These are phyloP conservation scores for Rubus parviflorus DNA, from an alignment of 306 rosid genomes.

Conservation along the genomic window DNA sequence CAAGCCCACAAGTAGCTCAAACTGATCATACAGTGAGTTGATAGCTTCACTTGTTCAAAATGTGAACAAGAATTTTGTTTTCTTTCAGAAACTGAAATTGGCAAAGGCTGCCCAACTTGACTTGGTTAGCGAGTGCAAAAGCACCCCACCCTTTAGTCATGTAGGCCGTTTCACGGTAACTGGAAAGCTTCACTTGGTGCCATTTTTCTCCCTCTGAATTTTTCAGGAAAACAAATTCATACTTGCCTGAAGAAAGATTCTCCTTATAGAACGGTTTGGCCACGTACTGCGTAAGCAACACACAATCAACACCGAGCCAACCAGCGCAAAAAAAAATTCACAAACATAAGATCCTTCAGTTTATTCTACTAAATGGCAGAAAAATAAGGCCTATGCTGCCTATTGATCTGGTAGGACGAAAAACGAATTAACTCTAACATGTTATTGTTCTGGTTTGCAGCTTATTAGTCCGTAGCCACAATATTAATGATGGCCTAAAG, in stretches of 20 bases:
- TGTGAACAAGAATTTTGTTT: neutral
- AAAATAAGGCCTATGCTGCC: no score
- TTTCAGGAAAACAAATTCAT: neutral
- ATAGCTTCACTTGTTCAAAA: neutral
- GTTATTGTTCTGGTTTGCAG: no score
- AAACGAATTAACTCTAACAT: no score
- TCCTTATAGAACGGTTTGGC: neutral
- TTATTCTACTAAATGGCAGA: neutral
- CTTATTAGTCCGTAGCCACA: no score
- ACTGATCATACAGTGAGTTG: neutral
- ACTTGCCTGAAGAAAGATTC: neutral
- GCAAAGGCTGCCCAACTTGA: neutral
- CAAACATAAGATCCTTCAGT: no score
- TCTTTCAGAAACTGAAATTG: neutral
- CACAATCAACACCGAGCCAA: neutral
- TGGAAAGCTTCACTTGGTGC: neutral
- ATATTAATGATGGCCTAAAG: no score
- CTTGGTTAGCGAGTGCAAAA: neutral
- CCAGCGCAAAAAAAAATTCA: no score
- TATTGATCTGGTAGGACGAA: no score
- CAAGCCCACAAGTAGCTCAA: neutral
- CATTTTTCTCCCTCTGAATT: neutral
- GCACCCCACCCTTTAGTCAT: neutral
- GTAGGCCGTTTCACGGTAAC: neutral
- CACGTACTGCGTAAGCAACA: neutral